These are phyloP conservation scores for Coleophoma cylindrospora DNA, from an alignment of 2,329 filamentous ascomycete species.

Conservation along the genomic window DNA sequence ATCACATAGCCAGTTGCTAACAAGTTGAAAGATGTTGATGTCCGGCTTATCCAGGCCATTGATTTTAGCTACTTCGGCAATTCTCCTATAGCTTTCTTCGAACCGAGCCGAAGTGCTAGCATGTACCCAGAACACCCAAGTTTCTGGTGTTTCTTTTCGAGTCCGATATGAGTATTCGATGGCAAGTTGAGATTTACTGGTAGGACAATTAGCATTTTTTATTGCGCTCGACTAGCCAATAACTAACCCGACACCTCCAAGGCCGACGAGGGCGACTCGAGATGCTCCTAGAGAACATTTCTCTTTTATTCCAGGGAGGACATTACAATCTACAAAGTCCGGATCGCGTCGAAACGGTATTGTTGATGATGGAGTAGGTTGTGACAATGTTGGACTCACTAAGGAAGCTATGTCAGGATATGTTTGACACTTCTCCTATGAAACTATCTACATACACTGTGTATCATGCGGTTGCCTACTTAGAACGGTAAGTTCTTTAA, in stretches of 20 bases:
- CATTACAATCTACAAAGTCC: too few species aligned
- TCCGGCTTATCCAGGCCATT: neutral
- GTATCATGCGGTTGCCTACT: too few species aligned
- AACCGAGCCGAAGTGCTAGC: neutral
- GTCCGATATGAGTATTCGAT: neutral
- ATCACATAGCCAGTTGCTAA: neutral
- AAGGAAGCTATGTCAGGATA: too few species aligned
- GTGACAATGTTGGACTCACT: too few species aligned
- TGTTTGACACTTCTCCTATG: too few species aligned
- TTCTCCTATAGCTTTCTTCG: neutral
- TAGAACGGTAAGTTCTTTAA: too few species aligned
- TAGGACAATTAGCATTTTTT: neutral
- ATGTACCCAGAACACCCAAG: neutral
- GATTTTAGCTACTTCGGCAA: neutral
- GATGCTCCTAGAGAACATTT: too few species aligned
- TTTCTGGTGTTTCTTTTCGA: neutral
- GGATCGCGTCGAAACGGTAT: too few species aligned
- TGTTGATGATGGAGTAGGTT: too few species aligned
- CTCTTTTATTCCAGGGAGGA: too few species aligned
- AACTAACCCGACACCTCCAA: neutral
- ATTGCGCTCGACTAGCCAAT: neutral
- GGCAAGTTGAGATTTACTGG: neutral
- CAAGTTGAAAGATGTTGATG: neutral
- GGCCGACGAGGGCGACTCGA: neutral
- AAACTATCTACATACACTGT: too few species aligned